Evolutionary conservation across 2,329 filamentous ascomycete genomes (phyloP).

Genomic region (Colletotrichum camelliae): DNA sequence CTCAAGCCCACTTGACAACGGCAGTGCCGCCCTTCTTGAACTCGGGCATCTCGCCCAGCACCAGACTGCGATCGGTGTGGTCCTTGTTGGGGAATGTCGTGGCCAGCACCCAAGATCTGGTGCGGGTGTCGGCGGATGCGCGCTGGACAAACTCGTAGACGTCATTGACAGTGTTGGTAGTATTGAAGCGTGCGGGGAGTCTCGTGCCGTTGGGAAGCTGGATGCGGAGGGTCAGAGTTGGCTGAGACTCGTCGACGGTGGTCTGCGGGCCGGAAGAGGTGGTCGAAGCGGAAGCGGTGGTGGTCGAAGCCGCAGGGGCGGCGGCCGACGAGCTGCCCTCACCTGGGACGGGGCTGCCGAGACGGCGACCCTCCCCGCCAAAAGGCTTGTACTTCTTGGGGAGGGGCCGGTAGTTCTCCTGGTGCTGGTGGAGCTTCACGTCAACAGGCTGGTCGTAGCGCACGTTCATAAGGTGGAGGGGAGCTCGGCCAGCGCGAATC

Average conservation of each 20-base stretch:
- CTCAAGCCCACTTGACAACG: slow-evolving; percentile 62
- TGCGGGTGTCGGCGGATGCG: slow-evolving; percentile 61
- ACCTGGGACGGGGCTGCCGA: slow-evolving; percentile 80
- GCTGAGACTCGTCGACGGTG: slow-evolving; percentile 67
- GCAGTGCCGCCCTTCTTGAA: slow-evolving; percentile 71
- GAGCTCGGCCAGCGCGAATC: slow-evolving; percentile 79
- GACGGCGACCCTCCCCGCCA: slow-evolving; percentile 70
- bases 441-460: slow-evolving; percentile 77
- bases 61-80: slow-evolving; percentile 68
- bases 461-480: slow-evolving; percentile 80
- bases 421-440: slow-evolving; percentile 78
- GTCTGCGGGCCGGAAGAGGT: slow-evolving; percentile 32
- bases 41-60: slow-evolving; percentile 65
- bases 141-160: slow-evolving; percentile 76
- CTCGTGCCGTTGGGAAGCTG: slow-evolving; percentile 80
- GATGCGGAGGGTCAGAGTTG: slow-evolving; percentile 74
- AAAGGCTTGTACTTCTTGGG: slow-evolving; percentile 82
- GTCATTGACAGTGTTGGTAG: slow-evolving; percentile 77
- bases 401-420: slow-evolving; percentile 74
- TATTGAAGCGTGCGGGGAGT: slow-evolving; percentile 82
- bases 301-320: slow-evolving; percentile 25
- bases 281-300: slow-evolving; percentile 32
- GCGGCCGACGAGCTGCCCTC: slow-evolving; percentile 31
- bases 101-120: slow-evolving; percentile 74
- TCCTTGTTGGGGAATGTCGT: slow-evolving; percentile 88